These are phyloP conservation scores for Thelephora terrestris DNA, from an alignment of 1,284 basidiomycete genomes.

Conservation along the genomic window DNA sequence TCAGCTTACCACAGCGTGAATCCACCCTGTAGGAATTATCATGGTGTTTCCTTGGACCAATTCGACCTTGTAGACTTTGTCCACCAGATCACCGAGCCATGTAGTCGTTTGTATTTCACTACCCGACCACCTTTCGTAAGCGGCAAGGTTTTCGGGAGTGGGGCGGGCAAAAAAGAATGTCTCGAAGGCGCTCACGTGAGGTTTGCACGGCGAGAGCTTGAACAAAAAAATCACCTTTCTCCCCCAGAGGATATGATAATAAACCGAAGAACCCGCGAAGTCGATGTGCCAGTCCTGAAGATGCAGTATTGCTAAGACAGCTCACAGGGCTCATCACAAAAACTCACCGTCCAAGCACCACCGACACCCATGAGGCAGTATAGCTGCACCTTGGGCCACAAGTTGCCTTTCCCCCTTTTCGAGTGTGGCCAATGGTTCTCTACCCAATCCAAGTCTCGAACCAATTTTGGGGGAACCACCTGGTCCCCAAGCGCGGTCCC, in stretches of 20 bases:
- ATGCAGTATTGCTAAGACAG: constrained; percentile 8
- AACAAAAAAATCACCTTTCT: constrained; percentile 47
- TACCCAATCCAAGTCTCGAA: constrained; percentile 93
- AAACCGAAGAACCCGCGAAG: constrained; percentile 92
- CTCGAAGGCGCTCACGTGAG: constrained; percentile 29
- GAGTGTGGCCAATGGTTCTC: constrained; percentile 87
- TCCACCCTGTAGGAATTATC: constrained; percentile 96
- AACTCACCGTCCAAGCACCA: constrained; percentile 81
- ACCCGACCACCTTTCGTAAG: constrained; percentile 85
- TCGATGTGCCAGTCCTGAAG: constrained; percentile 91
- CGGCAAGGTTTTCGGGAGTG: constrained; percentile 79
- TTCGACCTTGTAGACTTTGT: constrained; percentile 81
- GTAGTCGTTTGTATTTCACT: constrained; percentile 78
- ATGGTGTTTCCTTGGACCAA: constrained; percentile 84
- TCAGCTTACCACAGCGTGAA: constrained; percentile 82
- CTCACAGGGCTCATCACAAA: background rate
- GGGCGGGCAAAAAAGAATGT: constrained; percentile 94
- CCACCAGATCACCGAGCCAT: constrained; percentile 89
- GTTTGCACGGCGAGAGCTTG: background rate
- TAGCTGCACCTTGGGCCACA: constrained; percentile 90
- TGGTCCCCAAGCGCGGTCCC: constrained; percentile 35
- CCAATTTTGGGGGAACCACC: constrained; percentile 76
- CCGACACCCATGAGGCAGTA: constrained; percentile 91
- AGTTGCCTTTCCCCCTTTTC: constrained; percentile 60
- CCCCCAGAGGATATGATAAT: constrained; percentile 82